Percentiles rank a stretch among this genome's conserved stretches.
Conservation (phyloP, 2,329 filamentous ascomycete genomes). For the Byssochlamys sp. region DNA sequence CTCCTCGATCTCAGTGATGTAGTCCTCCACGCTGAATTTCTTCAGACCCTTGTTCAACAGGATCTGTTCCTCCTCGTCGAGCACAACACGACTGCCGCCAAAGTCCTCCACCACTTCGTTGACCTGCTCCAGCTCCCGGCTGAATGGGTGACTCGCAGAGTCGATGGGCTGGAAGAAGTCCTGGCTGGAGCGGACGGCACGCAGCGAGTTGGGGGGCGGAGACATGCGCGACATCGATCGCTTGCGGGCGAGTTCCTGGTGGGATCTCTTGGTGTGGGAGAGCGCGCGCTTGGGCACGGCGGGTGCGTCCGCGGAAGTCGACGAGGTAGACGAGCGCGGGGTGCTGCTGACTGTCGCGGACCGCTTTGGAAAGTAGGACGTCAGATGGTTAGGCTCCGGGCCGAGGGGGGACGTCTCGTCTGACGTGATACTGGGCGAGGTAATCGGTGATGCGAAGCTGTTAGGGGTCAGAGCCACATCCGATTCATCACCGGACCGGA, state of each 20-base stretch:
- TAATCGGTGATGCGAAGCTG: constrained; percentile 42
- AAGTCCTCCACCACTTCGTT: constrained; percentile 90
- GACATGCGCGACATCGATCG: constrained; percentile 50
- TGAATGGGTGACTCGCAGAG: constrained; percentile 61
- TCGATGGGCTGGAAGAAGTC: constrained; percentile 29
- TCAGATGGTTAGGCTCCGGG: constrained; percentile 46
- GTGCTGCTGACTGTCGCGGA: constrained; percentile 57
- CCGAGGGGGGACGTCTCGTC: constrained; percentile 37
- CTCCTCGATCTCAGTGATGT: constrained; percentile 67
- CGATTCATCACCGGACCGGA: constrained; percentile 61
- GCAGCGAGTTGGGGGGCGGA: constrained; percentile 31
- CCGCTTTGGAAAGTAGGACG: constrained; percentile 57
- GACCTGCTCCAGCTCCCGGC: constrained; percentile 80
- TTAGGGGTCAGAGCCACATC: constrained; percentile 43
- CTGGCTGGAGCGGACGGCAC: constrained; percentile 21
- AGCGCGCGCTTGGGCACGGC: constrained; percentile 67
- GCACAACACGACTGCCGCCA: constrained; percentile 49
- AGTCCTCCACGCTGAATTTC: constrained; percentile 71
- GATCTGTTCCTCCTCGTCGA: constrained; percentile 64
- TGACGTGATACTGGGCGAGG: constrained; percentile 39
- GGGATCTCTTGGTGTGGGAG: constrained; percentile 80
- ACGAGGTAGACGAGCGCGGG: constrained; percentile 37
- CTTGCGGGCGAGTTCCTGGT: constrained; percentile 63
- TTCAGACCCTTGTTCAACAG: constrained; percentile 61
- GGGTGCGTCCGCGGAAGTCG: constrained; percentile 47